Conservation (phyloP, 192 early-diverging fungal genomes). For the Coemansia sp. region DNA sequence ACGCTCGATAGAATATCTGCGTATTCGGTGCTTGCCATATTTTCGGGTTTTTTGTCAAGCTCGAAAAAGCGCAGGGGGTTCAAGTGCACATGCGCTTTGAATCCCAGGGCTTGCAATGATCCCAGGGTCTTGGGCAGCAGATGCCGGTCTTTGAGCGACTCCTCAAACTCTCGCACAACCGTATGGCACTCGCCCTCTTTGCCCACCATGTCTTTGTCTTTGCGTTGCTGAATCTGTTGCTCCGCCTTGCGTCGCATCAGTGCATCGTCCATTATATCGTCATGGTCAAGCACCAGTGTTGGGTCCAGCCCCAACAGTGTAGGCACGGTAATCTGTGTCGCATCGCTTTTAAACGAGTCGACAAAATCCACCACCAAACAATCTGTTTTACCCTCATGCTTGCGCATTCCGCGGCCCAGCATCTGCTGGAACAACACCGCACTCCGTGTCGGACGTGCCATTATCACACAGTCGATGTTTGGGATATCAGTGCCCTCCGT, state of each 20-base stretch:
- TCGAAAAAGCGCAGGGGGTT: slow-evolving; percentile 37
- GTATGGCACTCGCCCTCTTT: background rate
- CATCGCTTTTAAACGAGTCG: slow-evolving; percentile 60
- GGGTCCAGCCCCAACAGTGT: slow-evolving; percentile 79
- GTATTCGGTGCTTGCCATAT: background rate
- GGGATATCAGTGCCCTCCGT: slow-evolving; percentile 90
- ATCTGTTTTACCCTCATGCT: slow-evolving; percentile 62
- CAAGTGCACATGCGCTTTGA: slow-evolving; percentile 22
- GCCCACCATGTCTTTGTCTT: background rate
- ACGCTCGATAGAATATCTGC: slow-evolving; percentile 10
- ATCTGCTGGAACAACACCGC: slow-evolving; percentile 91
- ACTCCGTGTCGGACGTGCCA: slow-evolving; percentile 84
- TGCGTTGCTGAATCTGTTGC: background rate
- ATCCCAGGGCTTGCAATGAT: slow-evolving; percentile 24
- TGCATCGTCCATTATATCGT: slow-evolving; percentile 16
- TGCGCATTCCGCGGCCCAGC: slow-evolving; percentile 89
- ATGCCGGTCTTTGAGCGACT: background rate
- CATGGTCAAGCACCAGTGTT: slow-evolving; percentile 53
- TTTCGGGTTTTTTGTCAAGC: background rate
- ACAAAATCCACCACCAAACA: slow-evolving; percentile 88
- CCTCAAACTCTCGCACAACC: slow-evolving; percentile 13
- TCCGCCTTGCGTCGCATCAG: slow-evolving; percentile 3
- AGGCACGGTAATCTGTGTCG: slow-evolving; percentile 67
- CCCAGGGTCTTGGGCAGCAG: slow-evolving; percentile 8
- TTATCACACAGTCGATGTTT: slow-evolving; percentile 80